Base-by-base conservation (phyloP, 352 stramenopile species). In the Globisporangium megalacanthum region DNA sequence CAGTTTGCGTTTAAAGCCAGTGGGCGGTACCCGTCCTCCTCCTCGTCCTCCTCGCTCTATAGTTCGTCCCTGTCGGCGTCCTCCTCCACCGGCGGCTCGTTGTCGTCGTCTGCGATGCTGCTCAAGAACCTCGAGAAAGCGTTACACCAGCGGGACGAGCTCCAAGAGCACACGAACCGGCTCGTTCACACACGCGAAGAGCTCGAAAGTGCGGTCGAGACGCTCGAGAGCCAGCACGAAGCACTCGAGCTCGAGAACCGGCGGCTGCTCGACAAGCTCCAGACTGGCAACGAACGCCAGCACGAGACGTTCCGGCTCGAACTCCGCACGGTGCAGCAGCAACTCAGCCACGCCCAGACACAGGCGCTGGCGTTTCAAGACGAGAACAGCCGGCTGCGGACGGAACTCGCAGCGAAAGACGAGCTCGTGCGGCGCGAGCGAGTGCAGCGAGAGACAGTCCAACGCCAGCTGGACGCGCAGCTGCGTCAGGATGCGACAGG, bases 81-180 rank as follows among this genome's bases (percentile, higher is more conserved):
- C 1, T 29, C 25, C 1, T 29, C 25, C 25, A 29, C 25, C 25
- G 25, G 25, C 25, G 25, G 25, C 25, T 45, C 65, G 29, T 61
- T 56, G n/a, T 70, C 58, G 0, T 77, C 68, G 0, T 75, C 72
- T 4, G 58, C 60, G 11, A 72, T 68, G 3, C 49, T 93, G 44
- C 62, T 93, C 14, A 93, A 93, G 59, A 85, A 76, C 58, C 25
- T 93, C 45, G 83, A 93, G 61, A 86, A 86, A 52, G 79, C 79
- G n/a, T 62, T 93, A 1, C 51, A 45, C 4, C 79, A 93, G 42
- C 77, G 77, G 25, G 83, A 93, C 33, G 62, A 88, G 52, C 58
- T 90, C 1, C 79, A 90, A 22, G 72, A 89, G 29, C 35, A 67
- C 4, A 85, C 80, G 33, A 53, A 58, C 56, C 60, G 72, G 39